A percentile compares a stretch with the other conserved stretches of the same genome.
phyloP scores from a whole-genome alignment of 2,329 filamentous ascomycete species.

The Aspergillus pseudoterreus region DNA sequence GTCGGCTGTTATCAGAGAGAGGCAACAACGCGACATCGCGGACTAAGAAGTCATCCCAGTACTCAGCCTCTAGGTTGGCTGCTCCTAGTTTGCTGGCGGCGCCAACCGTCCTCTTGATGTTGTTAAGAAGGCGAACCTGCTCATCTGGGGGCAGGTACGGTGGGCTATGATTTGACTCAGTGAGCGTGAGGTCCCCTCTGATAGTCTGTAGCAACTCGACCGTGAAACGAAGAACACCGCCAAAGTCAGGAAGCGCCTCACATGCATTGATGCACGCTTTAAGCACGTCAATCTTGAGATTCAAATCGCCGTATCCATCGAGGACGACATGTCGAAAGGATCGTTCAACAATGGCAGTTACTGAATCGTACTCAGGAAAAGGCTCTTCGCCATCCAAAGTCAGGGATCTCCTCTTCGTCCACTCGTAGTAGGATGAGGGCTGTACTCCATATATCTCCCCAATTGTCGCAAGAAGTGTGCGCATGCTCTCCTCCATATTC shows the following conservation, averaged over 20 bases:
- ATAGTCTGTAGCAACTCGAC: constrained; percentile 78
- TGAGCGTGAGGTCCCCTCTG: constrained; percentile 68
- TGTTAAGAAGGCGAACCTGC: constrained; percentile 77
- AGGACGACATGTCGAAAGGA: constrained; percentile 44
- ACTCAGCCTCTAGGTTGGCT: constrained; percentile 69
- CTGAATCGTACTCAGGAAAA: constrained; percentile 30
- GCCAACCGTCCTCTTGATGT: constrained; percentile 77
- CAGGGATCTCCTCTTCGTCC: constrained; percentile 26
- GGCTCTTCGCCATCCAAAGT: constrained; percentile 13
- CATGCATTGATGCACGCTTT: constrained; percentile 89
- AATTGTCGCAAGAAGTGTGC: constrained; percentile 34
- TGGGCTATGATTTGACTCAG: constrained; percentile 64
- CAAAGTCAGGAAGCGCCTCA: constrained; percentile 87
- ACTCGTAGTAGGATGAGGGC: constrained; percentile 32
- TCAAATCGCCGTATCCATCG: constrained; percentile 67
- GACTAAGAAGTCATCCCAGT: constrained; percentile 95
- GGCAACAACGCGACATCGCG: constrained; percentile 70
- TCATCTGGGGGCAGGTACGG: constrained; percentile 75
- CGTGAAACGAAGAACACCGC: constrained; percentile 83
- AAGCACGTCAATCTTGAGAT: constrained; percentile 80
- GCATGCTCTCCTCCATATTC: constrained; percentile 41
- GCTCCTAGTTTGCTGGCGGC: constrained; percentile 74
- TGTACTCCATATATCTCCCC: constrained; percentile 41
- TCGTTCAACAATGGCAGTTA: constrained; percentile 40
- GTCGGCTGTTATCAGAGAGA: constrained; percentile 55